A percentile compares a stretch with the other conserved stretches of the same genome.
phyloP scores from a whole-genome alignment of 1,284 basidiomycete genomes.

The Cutaneotrichosporon dermatis region DNA sequence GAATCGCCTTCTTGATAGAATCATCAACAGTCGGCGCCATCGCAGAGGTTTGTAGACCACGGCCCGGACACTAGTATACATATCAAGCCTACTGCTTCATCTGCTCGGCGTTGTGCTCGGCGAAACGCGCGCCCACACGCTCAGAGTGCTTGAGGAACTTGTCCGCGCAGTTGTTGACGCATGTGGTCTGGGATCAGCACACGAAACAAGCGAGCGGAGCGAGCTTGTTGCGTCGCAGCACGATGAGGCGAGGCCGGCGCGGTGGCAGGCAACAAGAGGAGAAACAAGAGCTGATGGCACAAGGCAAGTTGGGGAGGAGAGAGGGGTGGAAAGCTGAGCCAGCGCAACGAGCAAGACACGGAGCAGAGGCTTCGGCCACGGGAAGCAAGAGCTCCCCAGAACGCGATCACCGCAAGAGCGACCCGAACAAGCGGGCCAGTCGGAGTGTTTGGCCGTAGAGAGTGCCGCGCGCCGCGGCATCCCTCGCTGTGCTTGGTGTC shows the following conservation, averaged over 20 bases:
- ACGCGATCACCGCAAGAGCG: not conserved
- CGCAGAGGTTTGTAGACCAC: too few species aligned
- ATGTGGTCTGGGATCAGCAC: conserved; percentile 50
- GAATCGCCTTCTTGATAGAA: too few species aligned
- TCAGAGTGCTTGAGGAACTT: conserved; percentile 98
- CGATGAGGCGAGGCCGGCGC: not conserved
- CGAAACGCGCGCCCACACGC: conserved; percentile 85
- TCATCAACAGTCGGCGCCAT: too few species aligned
- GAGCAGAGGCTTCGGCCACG: too few species aligned
- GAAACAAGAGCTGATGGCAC: not conserved
- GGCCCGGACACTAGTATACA: not conserved
- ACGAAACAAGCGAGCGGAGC: not conserved
- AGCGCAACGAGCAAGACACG: too few species aligned
- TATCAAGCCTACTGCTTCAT: conserved; percentile 7
- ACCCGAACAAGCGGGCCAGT: not conserved
- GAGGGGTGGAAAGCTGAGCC: too few species aligned
- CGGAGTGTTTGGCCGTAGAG: too few species aligned
- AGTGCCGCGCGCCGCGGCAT: too few species aligned
- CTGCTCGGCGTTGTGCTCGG: conserved; percentile 68
- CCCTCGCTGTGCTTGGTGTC: too few species aligned
- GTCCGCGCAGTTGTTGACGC: conserved; percentile 65
- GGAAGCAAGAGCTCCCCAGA: too few species aligned
- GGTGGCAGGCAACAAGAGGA: not conserved
- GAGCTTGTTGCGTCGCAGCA: too few species aligned
- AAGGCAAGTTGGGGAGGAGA: too few species aligned